Evolutionary conservation across 106 monocot genomes (phyloP).

Genomic region (Acorus calamus): DNA sequence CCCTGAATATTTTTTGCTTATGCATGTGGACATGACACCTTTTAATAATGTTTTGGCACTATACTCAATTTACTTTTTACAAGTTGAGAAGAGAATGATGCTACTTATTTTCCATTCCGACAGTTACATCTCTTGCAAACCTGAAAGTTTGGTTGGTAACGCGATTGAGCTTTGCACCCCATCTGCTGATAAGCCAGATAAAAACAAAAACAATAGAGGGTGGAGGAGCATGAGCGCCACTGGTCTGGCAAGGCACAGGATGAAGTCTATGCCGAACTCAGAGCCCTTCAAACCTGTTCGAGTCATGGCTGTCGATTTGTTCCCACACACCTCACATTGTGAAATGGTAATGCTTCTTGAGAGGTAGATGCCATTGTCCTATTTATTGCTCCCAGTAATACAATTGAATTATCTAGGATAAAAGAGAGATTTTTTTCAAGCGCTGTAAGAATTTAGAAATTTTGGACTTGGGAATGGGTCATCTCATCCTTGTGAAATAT

Average conservation of each 20-base stretch:
- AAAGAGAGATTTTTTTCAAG: too few species aligned
- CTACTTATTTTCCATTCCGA: neutral
- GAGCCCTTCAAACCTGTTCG: slow-evolving; percentile 68
- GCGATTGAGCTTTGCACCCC: slow-evolving; percentile 98
- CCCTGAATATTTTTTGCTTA: neutral
- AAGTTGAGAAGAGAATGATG: too few species aligned
- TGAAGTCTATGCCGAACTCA: slow-evolving; percentile 78
- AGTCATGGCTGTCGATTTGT: slow-evolving; percentile 85
- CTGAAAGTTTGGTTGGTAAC: slow-evolving; percentile 83
- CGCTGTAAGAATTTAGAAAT: too few species aligned
- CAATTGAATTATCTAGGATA: too few species aligned
- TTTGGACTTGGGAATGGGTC: too few species aligned
- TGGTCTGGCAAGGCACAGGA: slow-evolving; percentile 68
- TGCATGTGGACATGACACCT: neutral
- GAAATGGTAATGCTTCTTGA: slow-evolving; percentile 98
- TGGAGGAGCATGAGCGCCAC: slow-evolving; percentile 77
- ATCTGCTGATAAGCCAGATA: slow-evolving; percentile 46
- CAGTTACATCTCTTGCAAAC: slow-evolving; percentile 98
- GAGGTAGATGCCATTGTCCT: slow-evolving; percentile 21
- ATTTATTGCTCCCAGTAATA: too few species aligned
- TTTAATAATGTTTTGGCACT: too few species aligned
- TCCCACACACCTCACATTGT: slow-evolving; percentile 89
- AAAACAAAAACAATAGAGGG: slow-evolving; percentile 37
- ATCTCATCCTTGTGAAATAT: too few species aligned
- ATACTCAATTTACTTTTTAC: too few species aligned